Percentiles rank a stretch among this genome's conserved stretches.
These are phyloP conservation scores for Teratosphaeria epicoccoides DNA, from an alignment of 2,329 filamentous ascomycete genomes.

Conservation along the genomic window DNA sequence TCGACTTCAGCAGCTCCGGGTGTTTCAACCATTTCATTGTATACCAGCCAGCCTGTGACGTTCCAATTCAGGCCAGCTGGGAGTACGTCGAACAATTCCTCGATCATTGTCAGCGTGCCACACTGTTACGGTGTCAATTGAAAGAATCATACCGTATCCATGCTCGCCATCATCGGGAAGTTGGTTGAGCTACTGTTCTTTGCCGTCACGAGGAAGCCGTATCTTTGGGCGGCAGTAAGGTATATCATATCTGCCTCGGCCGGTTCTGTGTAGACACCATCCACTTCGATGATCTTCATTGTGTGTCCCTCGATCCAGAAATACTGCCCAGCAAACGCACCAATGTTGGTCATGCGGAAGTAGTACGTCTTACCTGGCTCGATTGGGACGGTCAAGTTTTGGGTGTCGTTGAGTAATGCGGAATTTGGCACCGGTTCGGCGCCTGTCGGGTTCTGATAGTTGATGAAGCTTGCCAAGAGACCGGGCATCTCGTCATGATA, in stretches of 20 bases:
- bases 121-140: not conserved
- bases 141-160: slow-evolving; percentile 32
- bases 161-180: slow-evolving; percentile 50
- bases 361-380: slow-evolving; percentile 50
- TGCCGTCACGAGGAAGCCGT: slow-evolving; percentile 54
- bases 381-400: slow-evolving; percentile 34
- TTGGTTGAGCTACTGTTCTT: slow-evolving; percentile 44
- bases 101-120: slow-evolving; percentile 3
- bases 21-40: slow-evolving; percentile 38
- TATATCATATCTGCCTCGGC: slow-evolving; percentile 50
- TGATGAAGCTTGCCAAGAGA: slow-evolving; percentile 47
- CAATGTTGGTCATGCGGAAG: slow-evolving; percentile 58
- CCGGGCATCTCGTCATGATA: slow-evolving; percentile 51
- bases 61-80: slow-evolving; percentile 58
- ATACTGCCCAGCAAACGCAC: slow-evolving; percentile 62
- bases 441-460: slow-evolving; percentile 43
- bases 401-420: slow-evolving; percentile 54
- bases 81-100: slow-evolving; percentile 52
- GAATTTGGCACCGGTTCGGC: slow-evolving; percentile 58
- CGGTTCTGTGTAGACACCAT: slow-evolving; percentile 56
- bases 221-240: slow-evolving; percentile 59
- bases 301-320: slow-evolving; percentile 58
- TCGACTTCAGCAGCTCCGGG: slow-evolving; percentile 46
- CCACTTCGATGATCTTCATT: slow-evolving; percentile 57
- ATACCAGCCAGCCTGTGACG: slow-evolving; percentile 46